These are phyloP conservation scores for Jacaranda mimosifolia DNA, from an alignment of 257 asterid genomes.

Conservation along the genomic window DNA sequence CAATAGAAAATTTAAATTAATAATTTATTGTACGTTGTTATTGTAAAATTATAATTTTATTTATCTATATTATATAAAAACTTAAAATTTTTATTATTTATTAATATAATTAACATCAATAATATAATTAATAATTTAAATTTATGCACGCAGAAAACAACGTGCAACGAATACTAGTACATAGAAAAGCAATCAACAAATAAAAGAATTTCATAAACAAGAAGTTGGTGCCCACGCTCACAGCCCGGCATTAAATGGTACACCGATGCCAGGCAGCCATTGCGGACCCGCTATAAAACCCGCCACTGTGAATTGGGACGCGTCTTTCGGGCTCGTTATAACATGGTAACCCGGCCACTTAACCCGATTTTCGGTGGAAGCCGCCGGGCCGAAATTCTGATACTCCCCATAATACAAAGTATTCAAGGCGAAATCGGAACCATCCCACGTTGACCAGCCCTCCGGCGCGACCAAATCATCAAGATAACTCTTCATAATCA, in stretches of 20 bases:
- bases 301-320: constrained; percentile 64
- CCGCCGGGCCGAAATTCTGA: constrained; percentile 69
- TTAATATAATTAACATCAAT: too few relatives aligned
- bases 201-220: constrained; percentile 31
- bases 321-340: constrained; percentile 48
- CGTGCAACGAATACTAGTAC: too few relatives aligned
- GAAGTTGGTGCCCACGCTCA: constrained; percentile 30
- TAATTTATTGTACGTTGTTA: too few relatives aligned
- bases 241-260: constrained; percentile 76
- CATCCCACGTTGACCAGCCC: constrained; percentile 86
- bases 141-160: too few relatives aligned
- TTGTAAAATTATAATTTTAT: too few relatives aligned
- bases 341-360: constrained; percentile 77
- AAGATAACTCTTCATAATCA: constrained; percentile 60
- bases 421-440: constrained; percentile 61
- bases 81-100: too few relatives aligned
- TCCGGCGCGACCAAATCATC: constrained; percentile 58
- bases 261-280: constrained; percentile 86
- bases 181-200: too few relatives aligned
- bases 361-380: constrained; percentile 56
- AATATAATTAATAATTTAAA: too few relatives aligned
- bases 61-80: too few relatives aligned
- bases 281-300: constrained; percentile 69
- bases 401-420: constrained; percentile 90
- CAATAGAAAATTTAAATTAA: too few relatives aligned